Conservation (phyloP, 345 rosid species). For the Odontarrhena argentea region DNA sequence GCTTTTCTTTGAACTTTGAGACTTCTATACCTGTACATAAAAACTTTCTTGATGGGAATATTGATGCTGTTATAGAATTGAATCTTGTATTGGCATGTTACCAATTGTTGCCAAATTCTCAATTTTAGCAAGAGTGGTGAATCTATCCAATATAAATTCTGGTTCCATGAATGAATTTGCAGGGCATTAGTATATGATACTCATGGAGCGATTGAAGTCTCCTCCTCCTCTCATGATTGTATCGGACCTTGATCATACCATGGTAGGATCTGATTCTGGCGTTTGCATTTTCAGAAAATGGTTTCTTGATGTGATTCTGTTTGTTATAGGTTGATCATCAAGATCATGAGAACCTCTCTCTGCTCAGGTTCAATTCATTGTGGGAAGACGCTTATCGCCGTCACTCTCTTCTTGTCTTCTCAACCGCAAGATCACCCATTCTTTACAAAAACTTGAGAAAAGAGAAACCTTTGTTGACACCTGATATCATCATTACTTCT, state of each 20-base stretch:
- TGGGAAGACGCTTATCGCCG: slow-evolving; percentile 85
- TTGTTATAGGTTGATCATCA: slow-evolving; percentile 87
- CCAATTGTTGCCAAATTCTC: background rate
- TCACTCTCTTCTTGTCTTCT: slow-evolving; percentile 85
- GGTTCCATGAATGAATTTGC: background rate
- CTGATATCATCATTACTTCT: slow-evolving; percentile 89
- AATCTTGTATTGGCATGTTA: background rate
- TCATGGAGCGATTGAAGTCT: slow-evolving; percentile 70
- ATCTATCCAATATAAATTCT: background rate
- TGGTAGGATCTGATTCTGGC: slow-evolving; percentile 52
- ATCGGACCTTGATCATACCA: slow-evolving; percentile 98
- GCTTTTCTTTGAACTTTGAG: background rate
- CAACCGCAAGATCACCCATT: slow-evolving; percentile 90
- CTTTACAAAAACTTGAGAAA: slow-evolving; percentile 74
- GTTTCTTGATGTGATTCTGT: slow-evolving; percentile 17
- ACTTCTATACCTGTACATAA: slow-evolving; percentile 1
- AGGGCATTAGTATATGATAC: slow-evolving; percentile 15
- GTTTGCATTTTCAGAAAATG: background rate
- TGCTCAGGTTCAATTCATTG: slow-evolving; percentile 84
- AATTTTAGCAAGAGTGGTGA: background rate
- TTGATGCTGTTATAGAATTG: background rate
- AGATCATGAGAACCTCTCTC: slow-evolving; percentile 76
- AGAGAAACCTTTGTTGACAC: slow-evolving; percentile 92
- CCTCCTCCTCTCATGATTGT: slow-evolving; percentile 87
- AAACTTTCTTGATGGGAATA: background rate